Evolutionary conservation across 768 basidiomycete genomes (phyloP).

Genomic region (Lactifluus echinatus): DNA sequence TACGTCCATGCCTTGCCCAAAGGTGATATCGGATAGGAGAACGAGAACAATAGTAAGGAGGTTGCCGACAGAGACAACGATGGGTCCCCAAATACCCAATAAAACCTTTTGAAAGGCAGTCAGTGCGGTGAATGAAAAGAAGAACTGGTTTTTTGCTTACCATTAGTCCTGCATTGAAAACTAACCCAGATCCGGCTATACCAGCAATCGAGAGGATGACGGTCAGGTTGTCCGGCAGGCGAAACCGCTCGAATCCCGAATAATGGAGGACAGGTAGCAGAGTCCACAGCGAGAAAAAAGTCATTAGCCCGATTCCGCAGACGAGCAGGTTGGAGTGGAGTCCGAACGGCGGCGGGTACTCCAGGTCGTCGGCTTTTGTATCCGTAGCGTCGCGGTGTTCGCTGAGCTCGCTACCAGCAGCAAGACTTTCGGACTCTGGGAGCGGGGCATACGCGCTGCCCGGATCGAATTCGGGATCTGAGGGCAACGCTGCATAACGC

Average conservation of each 20-base stretch:
- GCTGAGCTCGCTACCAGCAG: constrained; percentile 21
- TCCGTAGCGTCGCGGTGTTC: constrained; percentile 10
- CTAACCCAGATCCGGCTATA: constrained; percentile 61
- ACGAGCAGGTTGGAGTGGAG: constrained; percentile 80
- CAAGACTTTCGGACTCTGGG: constrained; percentile 30
- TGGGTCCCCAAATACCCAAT: constrained; percentile 80
- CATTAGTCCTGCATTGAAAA: constrained; percentile 86
- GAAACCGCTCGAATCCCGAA: constrained; percentile 55
- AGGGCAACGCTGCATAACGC: constrained; percentile 60
- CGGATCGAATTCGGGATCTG: constrained; percentile 44
- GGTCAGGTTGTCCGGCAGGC: constrained; percentile 43
- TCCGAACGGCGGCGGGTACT: constrained; percentile 68
- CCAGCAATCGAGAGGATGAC: constrained; percentile 49
- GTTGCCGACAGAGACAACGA: constrained; percentile 81
- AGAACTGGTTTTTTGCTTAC: constrained; percentile 30
- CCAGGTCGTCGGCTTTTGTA: constrained; percentile 4
- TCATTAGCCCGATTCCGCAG: constrained; percentile 69
- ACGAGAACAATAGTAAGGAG: constrained; percentile 93
- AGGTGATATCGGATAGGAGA: constrained; percentile 66
- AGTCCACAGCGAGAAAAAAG: constrained; percentile 67
- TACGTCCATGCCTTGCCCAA: constrained; percentile 52
- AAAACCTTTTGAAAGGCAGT: constrained; percentile 43
- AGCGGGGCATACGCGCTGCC: constrained; percentile 40
- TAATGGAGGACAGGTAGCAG: constrained; percentile 69
- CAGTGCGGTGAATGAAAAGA: not conserved